Conservation (phyloP, 495 filamentous ascomycete genomes). For the Penicillium coprophilum region DNA sequence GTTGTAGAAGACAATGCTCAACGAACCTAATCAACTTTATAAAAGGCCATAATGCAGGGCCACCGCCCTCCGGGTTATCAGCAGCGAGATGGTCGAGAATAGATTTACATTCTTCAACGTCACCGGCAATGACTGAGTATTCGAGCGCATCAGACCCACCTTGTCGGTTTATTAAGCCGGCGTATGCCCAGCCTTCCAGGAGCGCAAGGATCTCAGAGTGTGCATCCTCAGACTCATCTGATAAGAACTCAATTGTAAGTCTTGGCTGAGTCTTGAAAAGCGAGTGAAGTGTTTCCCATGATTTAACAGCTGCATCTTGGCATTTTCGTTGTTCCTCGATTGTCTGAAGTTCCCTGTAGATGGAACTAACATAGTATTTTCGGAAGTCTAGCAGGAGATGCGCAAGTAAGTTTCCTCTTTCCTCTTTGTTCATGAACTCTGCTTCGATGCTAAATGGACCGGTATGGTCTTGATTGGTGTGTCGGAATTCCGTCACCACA, state of each 20-base stretch:
- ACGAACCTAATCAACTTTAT: constrained; percentile 34
- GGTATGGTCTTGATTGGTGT: constrained; percentile 19
- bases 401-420: too few species aligned
- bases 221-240: constrained; percentile 10
- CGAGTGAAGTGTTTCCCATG: constrained; percentile 23
- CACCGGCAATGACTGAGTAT: constrained; percentile 12
- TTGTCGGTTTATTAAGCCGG: constrained; percentile 11
- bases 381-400: too few species aligned
- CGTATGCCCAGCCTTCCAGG: constrained; percentile 21
- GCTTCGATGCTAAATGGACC: constrained; percentile 29
- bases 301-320: constrained; percentile 8
- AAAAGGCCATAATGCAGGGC: constrained; percentile 34
- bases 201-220: constrained; percentile 9
- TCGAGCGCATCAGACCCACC: constrained; percentile 16
- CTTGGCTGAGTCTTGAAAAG: constrained; percentile 22
- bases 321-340: constrained; percentile 17
- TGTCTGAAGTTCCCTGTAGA: constrained; percentile 17
- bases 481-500: constrained; percentile 35
- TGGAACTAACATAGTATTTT: constrained; percentile 16
- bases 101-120: constrained; percentile 21
- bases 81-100: constrained; percentile 24
- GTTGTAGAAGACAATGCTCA: background rate
- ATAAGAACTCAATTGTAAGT: constrained; percentile 24
- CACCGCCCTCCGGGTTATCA: background rate
- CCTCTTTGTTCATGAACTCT: constrained; percentile 29